A percentile compares a stretch with the other conserved stretches of the same genome.
Evolutionary conservation across 768 basidiomycete species (phyloP).

Genomic region (Tulasnella calospora): DNA sequence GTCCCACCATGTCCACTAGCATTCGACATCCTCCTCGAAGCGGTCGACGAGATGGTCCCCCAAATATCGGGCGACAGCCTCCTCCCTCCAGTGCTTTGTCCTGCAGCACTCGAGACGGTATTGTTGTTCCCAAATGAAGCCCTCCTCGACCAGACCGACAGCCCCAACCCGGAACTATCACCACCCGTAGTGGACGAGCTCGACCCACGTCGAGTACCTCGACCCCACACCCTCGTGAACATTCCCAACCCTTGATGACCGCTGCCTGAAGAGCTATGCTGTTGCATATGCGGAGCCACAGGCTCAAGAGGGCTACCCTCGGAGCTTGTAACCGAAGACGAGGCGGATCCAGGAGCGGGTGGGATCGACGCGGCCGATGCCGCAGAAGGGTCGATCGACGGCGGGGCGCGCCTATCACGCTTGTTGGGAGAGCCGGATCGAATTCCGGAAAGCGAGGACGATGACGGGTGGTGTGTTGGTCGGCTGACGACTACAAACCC

Average conservation of each 20-base stretch:
- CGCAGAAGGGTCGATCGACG: not conserved
- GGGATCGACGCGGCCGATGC: not conserved
- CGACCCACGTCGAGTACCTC: conserved; percentile 3
- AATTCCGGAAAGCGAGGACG: not conserved
- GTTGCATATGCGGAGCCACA: not conserved
- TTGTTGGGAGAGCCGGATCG: not conserved
- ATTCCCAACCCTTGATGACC: not conserved
- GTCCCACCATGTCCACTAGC: not conserved
- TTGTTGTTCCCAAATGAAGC: not conserved
- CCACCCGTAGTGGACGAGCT: conserved; percentile 11
- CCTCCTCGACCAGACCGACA: conserved; percentile 21
- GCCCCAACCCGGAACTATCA: not conserved
- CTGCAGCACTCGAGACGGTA: not conserved
- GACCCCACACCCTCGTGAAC: conserved; percentile 18
- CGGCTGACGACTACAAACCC: conserved; percentile 14
- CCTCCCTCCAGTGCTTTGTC: not conserved
- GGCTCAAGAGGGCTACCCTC: conserved; percentile 13
- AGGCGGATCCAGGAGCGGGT: not conserved
- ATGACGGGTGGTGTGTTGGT: not conserved
- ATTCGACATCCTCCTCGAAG: conserved; percentile 8
- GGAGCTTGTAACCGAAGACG: conserved; percentile 7
- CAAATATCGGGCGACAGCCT: conserved; percentile 13
- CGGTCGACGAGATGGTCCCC: not conserved
- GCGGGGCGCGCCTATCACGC: not conserved
- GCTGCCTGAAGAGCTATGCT: not conserved